Conservation (phyloP, 2,329 filamentous ascomycete genomes). For the Intubia oerlemansii region DNA sequence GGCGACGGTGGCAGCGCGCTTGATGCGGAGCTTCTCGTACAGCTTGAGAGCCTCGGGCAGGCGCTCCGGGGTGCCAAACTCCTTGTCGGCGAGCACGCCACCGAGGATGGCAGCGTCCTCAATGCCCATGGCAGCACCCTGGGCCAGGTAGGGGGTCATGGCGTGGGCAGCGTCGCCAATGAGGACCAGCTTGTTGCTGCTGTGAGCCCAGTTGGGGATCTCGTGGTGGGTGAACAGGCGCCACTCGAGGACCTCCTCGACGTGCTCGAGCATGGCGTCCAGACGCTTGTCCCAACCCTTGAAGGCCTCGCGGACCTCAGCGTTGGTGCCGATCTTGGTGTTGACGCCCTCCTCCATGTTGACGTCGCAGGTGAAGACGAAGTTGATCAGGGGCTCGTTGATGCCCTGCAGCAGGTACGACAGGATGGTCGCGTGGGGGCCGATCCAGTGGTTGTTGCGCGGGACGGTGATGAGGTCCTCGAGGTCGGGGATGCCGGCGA, state of each 20-base stretch:
- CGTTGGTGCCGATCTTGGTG: constrained; percentile 2
- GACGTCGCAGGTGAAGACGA: constrained; percentile 6
- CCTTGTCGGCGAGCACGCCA: constrained; percentile 12
- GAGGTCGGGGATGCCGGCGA: constrained; percentile 21
- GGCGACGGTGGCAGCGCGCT: constrained; percentile 4
- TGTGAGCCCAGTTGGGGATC: constrained; percentile 3
- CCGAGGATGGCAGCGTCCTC: constrained; percentile 26
- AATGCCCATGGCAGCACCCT: constrained; percentile 25
- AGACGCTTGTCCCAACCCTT: constrained; percentile 6
- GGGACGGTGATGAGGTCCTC: constrained; percentile 21
- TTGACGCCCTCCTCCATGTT: constrained; percentile 4
- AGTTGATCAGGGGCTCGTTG: constrained; percentile 5
- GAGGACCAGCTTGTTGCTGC: constrained; percentile 15
- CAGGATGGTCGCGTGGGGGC: constrained; percentile 17
- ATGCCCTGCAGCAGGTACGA: constrained; percentile 4
- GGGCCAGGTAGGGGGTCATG: constrained; percentile 24
- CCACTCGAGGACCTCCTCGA: constrained; percentile 4
- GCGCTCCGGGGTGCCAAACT: constrained; percentile 1
- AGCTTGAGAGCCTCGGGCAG: constrained; percentile 2
- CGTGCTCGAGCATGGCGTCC: constrained; percentile 3
- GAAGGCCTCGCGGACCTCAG: constrained; percentile 4
- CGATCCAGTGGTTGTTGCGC: constrained; percentile 30
- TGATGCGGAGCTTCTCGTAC: constrained; percentile 5
- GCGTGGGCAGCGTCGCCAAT: constrained; percentile 28
- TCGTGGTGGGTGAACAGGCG: constrained; percentile 4